Conservation (phyloP, 192 early-diverging fungal genomes). For the Backusella macrospora region DNA sequence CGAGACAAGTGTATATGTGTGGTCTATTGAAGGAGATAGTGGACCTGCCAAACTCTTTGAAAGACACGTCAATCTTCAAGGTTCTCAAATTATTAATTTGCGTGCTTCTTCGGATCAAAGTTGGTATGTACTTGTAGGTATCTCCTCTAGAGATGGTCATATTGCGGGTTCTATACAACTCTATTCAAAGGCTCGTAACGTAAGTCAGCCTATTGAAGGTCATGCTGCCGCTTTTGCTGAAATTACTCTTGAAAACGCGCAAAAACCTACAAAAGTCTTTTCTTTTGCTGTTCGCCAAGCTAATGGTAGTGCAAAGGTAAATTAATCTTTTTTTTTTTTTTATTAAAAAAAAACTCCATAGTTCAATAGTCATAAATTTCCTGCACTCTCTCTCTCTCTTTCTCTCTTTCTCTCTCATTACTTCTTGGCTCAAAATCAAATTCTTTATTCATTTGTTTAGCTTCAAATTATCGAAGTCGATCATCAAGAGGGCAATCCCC, state of each 20-base stretch:
- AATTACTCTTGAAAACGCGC: slow-evolving; percentile 74
- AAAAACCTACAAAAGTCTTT: slow-evolving; percentile 85
- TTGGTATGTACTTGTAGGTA: slow-evolving; percentile 97
- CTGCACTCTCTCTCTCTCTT: no score
- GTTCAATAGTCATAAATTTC: no score
- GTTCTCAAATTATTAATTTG: slow-evolving; percentile 97
- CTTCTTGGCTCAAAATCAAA: not conserved
- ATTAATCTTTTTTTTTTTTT: not conserved
- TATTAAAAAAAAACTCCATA: not conserved
- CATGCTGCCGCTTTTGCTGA: slow-evolving; percentile 97
- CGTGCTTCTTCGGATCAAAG: slow-evolving; percentile 87
- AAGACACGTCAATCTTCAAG: slow-evolving; percentile 77
- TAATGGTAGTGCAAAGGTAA: slow-evolving; percentile 78
- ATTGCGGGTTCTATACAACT: slow-evolving; percentile 97
- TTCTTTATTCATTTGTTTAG: slow-evolving; percentile 37
- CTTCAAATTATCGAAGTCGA: slow-evolving; percentile 97
- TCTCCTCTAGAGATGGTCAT: slow-evolving; percentile 86
- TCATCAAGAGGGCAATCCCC: slow-evolving; percentile 89
- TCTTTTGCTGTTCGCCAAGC: slow-evolving; percentile 87
- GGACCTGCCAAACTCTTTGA: slow-evolving; percentile 92
- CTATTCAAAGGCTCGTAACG: slow-evolving; percentile 89
- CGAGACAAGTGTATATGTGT: slow-evolving; percentile 89
- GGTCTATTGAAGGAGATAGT: slow-evolving; percentile 94
- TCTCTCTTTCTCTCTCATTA: no score
- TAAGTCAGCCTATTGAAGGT: slow-evolving; percentile 94